Conservation (phyloP, 2,329 filamentous ascomycete genomes). For the Thielaviopsis punctulata region DNA sequence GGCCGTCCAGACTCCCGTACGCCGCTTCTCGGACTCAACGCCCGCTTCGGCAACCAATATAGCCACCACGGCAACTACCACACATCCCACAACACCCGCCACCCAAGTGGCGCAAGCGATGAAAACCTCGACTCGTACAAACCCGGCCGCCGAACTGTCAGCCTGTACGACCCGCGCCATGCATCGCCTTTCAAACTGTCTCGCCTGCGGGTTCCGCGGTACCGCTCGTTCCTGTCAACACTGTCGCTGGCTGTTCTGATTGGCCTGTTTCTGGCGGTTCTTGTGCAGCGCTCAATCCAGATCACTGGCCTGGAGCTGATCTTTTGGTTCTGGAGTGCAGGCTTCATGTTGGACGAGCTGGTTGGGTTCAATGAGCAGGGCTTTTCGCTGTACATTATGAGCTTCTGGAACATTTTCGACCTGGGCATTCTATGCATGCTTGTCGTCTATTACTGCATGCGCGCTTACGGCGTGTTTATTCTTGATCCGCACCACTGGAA, state of each 20-base stretch:
- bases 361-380: slow-evolving; percentile 95
- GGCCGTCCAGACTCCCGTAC: slow-evolving; percentile 7
- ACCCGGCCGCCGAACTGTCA: slow-evolving; percentile 50
- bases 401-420: slow-evolving; percentile 94
- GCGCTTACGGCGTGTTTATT: slow-evolving; percentile 73
- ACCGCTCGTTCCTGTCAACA: slow-evolving; percentile 79
- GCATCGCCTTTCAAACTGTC: slow-evolving; percentile 87
- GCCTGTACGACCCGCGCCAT: slow-evolving; percentile 76
- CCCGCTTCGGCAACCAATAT: neutral
- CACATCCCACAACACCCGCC: neutral
- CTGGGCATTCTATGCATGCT: slow-evolving; percentile 74
- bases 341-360: slow-evolving; percentile 91
- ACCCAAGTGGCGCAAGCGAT: neutral
- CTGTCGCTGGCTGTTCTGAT: slow-evolving; percentile 74
- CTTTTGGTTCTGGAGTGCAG: slow-evolving; percentile 96
- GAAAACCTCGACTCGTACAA: slow-evolving; percentile 17
- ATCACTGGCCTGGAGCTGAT: slow-evolving; percentile 75
- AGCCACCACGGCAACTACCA: slow-evolving; percentile 8
- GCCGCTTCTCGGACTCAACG: slow-evolving; percentile 3
- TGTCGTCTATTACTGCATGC: slow-evolving; percentile 76
- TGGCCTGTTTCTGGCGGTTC: slow-evolving; percentile 67
- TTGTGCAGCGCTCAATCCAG: slow-evolving; percentile 54
- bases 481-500: slow-evolving; percentile 60
- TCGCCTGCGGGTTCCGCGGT: slow-evolving; percentile 74
- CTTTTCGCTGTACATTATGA: slow-evolving; percentile 92